Conservation (phyloP, 1,284 basidiomycete genomes). For the Tilletia horrida region DNA sequence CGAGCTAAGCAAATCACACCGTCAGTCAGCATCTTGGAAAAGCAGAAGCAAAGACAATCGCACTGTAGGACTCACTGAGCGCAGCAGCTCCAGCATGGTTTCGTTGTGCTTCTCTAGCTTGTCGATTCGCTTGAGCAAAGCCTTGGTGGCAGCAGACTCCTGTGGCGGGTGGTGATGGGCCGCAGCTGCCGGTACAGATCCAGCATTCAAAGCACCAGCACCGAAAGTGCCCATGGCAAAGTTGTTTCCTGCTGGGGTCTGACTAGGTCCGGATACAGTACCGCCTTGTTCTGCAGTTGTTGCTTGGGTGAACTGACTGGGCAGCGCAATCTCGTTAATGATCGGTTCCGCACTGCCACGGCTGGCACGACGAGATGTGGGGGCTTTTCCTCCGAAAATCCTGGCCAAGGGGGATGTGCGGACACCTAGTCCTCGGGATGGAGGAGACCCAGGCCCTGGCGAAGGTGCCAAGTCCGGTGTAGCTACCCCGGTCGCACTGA, state of each 20-base stretch:
- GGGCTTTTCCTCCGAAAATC: not conserved
- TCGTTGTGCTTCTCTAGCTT: conserved; percentile 17
- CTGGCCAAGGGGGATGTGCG: not conserved
- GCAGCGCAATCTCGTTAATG: not conserved
- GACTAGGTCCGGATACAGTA: no score
- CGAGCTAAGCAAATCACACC: not conserved
- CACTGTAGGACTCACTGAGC: not conserved
- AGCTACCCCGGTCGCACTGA: no score
- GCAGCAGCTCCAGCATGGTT: conserved; percentile 7
- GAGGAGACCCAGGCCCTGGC: not conserved
- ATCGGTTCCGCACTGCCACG: not conserved
- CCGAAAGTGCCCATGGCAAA: not conserved
- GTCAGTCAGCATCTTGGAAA: not conserved
- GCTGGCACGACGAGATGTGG: not conserved
- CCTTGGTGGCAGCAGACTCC: not conserved
- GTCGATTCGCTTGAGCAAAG: conserved; percentile 11
- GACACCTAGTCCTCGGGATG: not conserved
- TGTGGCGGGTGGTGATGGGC: not conserved
- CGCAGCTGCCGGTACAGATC: not conserved
- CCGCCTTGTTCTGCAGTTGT: no score
- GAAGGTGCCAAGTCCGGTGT: not conserved
- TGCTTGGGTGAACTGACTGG: no score
- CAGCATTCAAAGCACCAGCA: not conserved
- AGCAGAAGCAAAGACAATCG: not conserved
- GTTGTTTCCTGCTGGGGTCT: not conserved